Evolutionary conservation across 805 yeast genomes (phyloP).

Genomic region (Blastobotrys attinorum): DNA sequence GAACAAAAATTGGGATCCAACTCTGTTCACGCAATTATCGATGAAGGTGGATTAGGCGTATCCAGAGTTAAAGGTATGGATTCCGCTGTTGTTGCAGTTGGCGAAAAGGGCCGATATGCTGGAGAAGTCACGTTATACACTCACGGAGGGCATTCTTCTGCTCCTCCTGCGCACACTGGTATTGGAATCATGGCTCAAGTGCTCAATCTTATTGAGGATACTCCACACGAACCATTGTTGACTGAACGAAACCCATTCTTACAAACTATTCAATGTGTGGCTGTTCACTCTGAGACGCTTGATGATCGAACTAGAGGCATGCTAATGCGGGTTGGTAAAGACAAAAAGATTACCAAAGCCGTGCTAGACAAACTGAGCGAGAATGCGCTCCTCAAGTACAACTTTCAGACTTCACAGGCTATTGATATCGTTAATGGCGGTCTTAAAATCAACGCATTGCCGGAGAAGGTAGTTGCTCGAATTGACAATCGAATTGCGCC

Average conservation of each 20-base stretch:
- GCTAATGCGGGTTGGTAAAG: slow-evolving; percentile 14
- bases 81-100: slow-evolving; percentile 48
- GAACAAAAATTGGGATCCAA: slow-evolving; percentile 51
- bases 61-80: slow-evolving; percentile 37
- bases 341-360: neutral
- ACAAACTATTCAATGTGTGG: slow-evolving; percentile 52
- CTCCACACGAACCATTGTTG: slow-evolving; percentile 45
- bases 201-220: slow-evolving; percentile 46
- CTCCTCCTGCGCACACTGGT: slow-evolving; percentile 76
- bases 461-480: slow-evolving; percentile 48
- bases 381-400: neutral
- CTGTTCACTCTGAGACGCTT: slow-evolving; percentile 38
- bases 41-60: slow-evolving; percentile 52
- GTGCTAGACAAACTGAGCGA: slow-evolving; percentile 4
- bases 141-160: slow-evolving; percentile 73
- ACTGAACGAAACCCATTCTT: slow-evolving; percentile 53
- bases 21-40: slow-evolving; percentile 56
- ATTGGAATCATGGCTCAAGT: slow-evolving; percentile 67
- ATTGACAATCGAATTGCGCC: slow-evolving; percentile 60
- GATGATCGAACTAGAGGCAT: slow-evolving; percentile 20
- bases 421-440: slow-evolving; percentile 65
- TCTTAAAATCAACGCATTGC: slow-evolving; percentile 67
- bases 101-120: slow-evolving; percentile 57
- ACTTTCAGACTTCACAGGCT: slow-evolving; percentile 57
- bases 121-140: slow-evolving; percentile 42